Percentiles rank a stretch among this genome's conserved stretches.
Evolutionary conservation across 108 stramenopile species (phyloP).

Genomic region (Cylindrotheca closterium): DNA sequence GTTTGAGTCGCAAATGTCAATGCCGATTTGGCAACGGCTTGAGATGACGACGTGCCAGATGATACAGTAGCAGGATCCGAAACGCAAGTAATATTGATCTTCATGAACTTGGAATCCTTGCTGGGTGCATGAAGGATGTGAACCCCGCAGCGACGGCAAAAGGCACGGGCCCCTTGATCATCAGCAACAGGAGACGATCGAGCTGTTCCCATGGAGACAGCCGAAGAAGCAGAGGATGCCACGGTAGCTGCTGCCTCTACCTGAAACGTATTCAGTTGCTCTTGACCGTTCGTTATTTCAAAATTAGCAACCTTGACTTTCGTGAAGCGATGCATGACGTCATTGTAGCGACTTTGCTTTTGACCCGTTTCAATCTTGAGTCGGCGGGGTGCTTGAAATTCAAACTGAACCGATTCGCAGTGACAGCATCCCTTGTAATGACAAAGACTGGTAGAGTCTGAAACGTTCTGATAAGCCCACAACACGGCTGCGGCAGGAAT

Average conservation of each 20-base stretch:
- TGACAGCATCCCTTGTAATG: conserved; percentile 61
- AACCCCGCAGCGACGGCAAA: conserved; percentile 74
- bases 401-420: conserved; percentile 64
- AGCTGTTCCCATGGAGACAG: background rate
- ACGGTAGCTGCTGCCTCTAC: conserved; percentile 20
- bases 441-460: background rate
- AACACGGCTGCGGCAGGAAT: background rate
- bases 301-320: conserved; percentile 51
- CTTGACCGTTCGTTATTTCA: conserved; percentile 43
- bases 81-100: conserved; percentile 67
- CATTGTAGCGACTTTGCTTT: conserved; percentile 18
- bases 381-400: conserved; percentile 49
- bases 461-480: background rate
- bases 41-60: too few species aligned
- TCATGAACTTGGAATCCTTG: conserved; percentile 36
- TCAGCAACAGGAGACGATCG: background rate
- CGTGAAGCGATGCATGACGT: conserved; percentile 64
- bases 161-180: conserved; percentile 55
- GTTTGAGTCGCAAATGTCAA: too few species aligned
- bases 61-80: too few species aligned
- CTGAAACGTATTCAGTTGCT: conserved; percentile 65
- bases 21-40: too few species aligned
- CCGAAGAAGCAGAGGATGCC: background rate
- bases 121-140: conserved; percentile 70
- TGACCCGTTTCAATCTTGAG: conserved; percentile 42